Evolutionary conservation across 2,329 filamentous ascomycete genomes (phyloP).

Genomic region (Fusarium anguioides): DNA sequence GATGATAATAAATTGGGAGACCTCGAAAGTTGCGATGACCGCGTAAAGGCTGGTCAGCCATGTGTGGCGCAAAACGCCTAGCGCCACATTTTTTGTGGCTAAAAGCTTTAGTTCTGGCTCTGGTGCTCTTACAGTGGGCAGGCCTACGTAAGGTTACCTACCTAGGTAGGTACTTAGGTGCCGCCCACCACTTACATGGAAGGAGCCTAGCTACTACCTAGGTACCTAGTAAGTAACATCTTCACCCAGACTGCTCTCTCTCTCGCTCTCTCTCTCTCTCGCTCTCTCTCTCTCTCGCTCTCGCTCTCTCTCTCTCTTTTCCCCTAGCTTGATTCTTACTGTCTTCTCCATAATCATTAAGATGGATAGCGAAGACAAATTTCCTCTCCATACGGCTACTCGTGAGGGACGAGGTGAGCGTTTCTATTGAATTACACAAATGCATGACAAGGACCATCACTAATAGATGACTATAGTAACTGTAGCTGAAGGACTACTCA

Average conservation of each 20-base stretch:
- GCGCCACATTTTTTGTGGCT: constrained; percentile 38
- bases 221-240: background rate
- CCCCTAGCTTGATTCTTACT: background rate
- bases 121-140: background rate
- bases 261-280: too few species aligned
- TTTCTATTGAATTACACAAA: background rate
- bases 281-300: too few species aligned
- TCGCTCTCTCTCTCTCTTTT: too few species aligned
- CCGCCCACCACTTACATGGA: too few species aligned
- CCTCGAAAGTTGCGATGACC: constrained; percentile 38
- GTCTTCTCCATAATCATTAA: background rate
- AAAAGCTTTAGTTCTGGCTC: constrained; percentile 1
- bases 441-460: background rate
- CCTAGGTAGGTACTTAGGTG: constrained; percentile 25
- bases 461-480: constrained; percentile 60
- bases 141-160: too few species aligned
- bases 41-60: constrained; percentile 44
- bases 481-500: constrained; percentile 72
- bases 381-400: constrained; percentile 86
- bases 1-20: constrained; percentile 12
- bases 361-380: constrained; percentile 66
- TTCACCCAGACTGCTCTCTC: constrained; percentile 1
- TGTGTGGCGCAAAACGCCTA: constrained; percentile 44
- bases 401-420: constrained; percentile 82
- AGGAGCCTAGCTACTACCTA: too few species aligned